Evolutionary conservation across 2,329 filamentous ascomycete species (phyloP), one percentile per base, ranked within the genome.

Genomic region (Colletotrichum sublineola): DNA sequence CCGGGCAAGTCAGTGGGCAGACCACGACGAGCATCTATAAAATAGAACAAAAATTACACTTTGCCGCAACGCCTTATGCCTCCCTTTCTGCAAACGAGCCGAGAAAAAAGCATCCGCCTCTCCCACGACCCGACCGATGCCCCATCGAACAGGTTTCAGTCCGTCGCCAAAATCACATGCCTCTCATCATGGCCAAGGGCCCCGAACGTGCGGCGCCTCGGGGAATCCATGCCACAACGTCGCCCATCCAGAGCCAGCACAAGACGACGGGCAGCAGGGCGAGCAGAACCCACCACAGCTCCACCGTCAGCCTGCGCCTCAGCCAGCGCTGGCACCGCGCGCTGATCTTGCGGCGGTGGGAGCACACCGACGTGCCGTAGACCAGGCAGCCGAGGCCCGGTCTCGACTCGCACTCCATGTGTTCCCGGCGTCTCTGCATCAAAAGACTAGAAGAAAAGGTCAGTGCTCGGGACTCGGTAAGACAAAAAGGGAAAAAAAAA

Each of bases 351-450:
- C 81, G 81, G 6, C 83, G 81, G 68, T 88, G 85, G 2, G 80
- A 76, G 72, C 88, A 90, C 2, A 77, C 81, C 0, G 74, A 75
- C 5, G 88, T 90, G 33, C 84, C 86, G 66, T 85, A 86, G 14
- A 90, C 84, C 12, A 90, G 80, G 75, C 88, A 90, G 4, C 88
- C 88, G 1, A 90, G 79, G 1, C 86, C 87, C 0, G 87, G 87
- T 0, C 86, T 82, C 29, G 86, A 86, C 76, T 91, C 88, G 76
- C 89, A 92, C 77, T 91, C 89, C 15, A 87, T 80, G 75, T 92
- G 90, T 71, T 90, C 86, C 68, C 90, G 84, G 20, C 89, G 84
- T 50, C 88, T 83, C 74, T 87, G 85, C 87, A 91, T 91, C 6
- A 91, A 78, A 0, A 90, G 78, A 1, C 88, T 90, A n/a, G 46